phyloP scores from a whole-genome alignment of 257 asterid species.

The Forsythia viridissima region DNA sequence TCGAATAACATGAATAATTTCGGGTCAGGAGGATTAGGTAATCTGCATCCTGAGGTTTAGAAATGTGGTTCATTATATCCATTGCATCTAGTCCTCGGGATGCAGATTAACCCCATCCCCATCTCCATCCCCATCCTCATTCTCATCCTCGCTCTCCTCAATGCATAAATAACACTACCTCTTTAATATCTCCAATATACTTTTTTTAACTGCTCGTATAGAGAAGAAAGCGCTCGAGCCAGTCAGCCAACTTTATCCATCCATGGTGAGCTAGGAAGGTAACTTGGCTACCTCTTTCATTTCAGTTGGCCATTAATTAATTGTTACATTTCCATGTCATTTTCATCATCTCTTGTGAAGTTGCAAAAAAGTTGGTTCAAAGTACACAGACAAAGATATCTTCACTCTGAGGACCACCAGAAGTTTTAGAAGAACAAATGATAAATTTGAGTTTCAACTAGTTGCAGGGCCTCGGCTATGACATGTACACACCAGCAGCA shows the following conservation, averaged over 20 bases:
- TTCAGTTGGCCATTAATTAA: not conserved
- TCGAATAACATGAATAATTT: not conserved
- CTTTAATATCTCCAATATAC: no score
- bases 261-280: not conserved
- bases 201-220: not conserved
- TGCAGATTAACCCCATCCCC: conserved; percentile 34
- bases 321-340: no score
- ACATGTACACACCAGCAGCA: not conserved
- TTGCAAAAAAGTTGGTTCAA: not conserved
- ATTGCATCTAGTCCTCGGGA: conserved; percentile 31
- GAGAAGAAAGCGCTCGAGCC: not conserved
- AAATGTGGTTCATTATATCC: not conserved
- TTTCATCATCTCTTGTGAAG: not conserved
- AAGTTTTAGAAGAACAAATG: no score
- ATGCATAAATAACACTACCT: not conserved
- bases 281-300: not conserved
- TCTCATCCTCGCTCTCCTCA: not conserved
- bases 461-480: not conserved
- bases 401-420: no score
- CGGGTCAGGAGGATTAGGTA: not conserved
- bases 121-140: no score
- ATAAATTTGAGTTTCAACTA: not conserved
- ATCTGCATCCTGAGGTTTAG: conserved; percentile 8
- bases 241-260: not conserved
- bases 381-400: not conserved